A percentile compares a stretch with the other conserved stretches of the same genome.
Evolutionary conservation across 208 protist species (phyloP).

Genomic region (Kentomonas sorsogonicus): DNA sequence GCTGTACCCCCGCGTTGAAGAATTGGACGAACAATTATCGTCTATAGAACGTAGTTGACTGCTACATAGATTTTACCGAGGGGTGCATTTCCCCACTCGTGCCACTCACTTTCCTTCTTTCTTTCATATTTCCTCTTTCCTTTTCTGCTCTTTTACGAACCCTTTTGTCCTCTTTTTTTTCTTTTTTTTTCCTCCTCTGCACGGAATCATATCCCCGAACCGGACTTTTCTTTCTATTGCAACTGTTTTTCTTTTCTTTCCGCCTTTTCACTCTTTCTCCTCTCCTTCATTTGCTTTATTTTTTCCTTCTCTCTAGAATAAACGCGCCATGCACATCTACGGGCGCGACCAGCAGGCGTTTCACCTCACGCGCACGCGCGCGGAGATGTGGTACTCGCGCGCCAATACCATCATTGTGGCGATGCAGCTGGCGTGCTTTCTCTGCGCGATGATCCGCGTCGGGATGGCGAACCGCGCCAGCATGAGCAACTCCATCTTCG

Average conservation of each 20-base stretch:
- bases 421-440: constrained; percentile 63
- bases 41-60: no score
- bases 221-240: constrained; percentile 2
- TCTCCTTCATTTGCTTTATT: background rate
- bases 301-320: background rate
- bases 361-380: constrained; percentile 51
- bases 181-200: constrained; percentile 3
- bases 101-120: no score
- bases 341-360: constrained; percentile 77
- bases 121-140: constrained; percentile 5
- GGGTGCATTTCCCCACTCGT: no score
- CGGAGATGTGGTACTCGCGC: constrained; percentile 64
- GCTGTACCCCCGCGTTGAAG: no score
- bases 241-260: background rate
- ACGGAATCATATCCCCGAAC: background rate
- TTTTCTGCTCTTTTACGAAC: constrained; percentile 5
- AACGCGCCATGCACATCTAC: constrained; percentile 66
- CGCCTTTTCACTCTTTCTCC: constrained; percentile 5
- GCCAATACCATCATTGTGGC: constrained; percentile 47
- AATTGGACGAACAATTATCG: no score
- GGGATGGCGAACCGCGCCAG: constrained; percentile 25
- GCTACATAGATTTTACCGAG: no score
- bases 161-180: constrained; percentile 11
- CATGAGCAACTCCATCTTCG: constrained; percentile 67
- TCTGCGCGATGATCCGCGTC: constrained; percentile 50